These are phyloP conservation scores for Rhynchosporium graminicola DNA, from an alignment of 2,329 filamentous ascomycete genomes.

Conservation along the genomic window DNA sequence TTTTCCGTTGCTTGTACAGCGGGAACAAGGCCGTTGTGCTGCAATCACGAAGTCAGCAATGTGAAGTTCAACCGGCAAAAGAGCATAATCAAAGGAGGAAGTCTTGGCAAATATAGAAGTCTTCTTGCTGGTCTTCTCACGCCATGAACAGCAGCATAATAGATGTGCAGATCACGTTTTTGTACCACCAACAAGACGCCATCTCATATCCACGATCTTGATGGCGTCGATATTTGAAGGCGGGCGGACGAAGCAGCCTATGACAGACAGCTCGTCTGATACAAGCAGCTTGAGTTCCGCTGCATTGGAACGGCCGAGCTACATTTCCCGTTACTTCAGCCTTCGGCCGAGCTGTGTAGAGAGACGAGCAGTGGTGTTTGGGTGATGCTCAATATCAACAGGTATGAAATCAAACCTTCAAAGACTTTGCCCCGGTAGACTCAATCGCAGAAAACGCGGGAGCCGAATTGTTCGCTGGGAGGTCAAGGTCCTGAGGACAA, in stretches of 20 bases:
- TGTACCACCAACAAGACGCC: slow-evolving; percentile 1
- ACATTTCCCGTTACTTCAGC: not conserved
- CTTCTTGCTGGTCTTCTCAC: not conserved
- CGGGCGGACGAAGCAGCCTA: not conserved
- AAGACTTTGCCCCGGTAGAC: not conserved
- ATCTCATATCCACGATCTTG: slow-evolving; percentile 2
- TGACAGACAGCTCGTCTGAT: slow-evolving; percentile 1
- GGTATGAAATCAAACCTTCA: not conserved
- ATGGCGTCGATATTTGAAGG: not conserved
- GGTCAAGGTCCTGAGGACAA: slow-evolving; percentile 4
- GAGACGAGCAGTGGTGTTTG: not conserved
- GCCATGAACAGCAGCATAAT: slow-evolving; percentile 8
- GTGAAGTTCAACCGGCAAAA: not conserved
- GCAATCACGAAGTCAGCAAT: slow-evolving; percentile 32
- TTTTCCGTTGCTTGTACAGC: slow-evolving; percentile 77
- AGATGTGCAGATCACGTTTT: slow-evolving; percentile 1
- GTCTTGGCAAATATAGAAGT: not conserved
- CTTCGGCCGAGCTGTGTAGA: not conserved
- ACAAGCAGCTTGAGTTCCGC: not conserved
- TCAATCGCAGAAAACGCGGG: slow-evolving; percentile 1
- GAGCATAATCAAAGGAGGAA: not conserved
- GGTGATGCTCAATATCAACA: too few relatives aligned
- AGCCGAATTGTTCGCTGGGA: not conserved
- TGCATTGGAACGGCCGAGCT: slow-evolving; percentile 8
- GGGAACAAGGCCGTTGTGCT: slow-evolving; percentile 76